These are phyloP conservation scores for Apiotrichum brassicae DNA, from an alignment of 1,284 basidiomycete species.

Conservation along the genomic window DNA sequence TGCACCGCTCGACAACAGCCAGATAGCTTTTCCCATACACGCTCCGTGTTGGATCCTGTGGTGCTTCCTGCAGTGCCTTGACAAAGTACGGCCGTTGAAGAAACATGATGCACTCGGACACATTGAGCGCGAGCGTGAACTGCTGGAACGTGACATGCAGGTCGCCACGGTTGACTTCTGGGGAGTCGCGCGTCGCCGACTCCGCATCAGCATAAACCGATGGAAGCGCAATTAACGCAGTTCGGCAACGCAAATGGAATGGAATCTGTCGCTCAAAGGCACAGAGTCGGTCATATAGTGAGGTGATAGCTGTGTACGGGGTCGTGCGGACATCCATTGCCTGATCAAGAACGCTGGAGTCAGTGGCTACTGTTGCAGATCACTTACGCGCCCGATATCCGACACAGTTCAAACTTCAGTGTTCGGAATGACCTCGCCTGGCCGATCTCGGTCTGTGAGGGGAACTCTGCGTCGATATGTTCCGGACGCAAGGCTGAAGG, in stretches of 20 bases:
- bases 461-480: slow-evolving; percentile 32
- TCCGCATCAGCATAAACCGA: slow-evolving; percentile 23
- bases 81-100: slow-evolving; percentile 31
- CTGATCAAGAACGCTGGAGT: slow-evolving; percentile 21
- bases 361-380: not conserved
- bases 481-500: slow-evolving; percentile 22
- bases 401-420: slow-evolving; percentile 27
- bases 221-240: slow-evolving; percentile 21
- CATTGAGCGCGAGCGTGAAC: slow-evolving; percentile 23
- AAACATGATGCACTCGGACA: slow-evolving; percentile 22
- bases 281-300: slow-evolving; percentile 25
- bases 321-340: slow-evolving; percentile 20
- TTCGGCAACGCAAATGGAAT: slow-evolving; percentile 25
- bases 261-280: slow-evolving; percentile 28
- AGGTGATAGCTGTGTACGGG: slow-evolving; percentile 17
- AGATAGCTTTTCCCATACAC: slow-evolving; percentile 21
- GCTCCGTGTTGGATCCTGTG: slow-evolving; percentile 16
- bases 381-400: slow-evolving; percentile 21
- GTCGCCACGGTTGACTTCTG: slow-evolving; percentile 18
- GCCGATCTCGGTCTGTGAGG: slow-evolving; percentile 7
- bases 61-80: slow-evolving; percentile 19
- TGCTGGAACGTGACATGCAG: slow-evolving; percentile 25
- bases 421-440: slow-evolving; percentile 20
- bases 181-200: slow-evolving; percentile 19
- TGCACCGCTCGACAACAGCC: slow-evolving; percentile 26